These are phyloP conservation scores for Diacronema lutheri DNA, from an alignment of 78 protist genomes.

Conservation along the genomic window DNA sequence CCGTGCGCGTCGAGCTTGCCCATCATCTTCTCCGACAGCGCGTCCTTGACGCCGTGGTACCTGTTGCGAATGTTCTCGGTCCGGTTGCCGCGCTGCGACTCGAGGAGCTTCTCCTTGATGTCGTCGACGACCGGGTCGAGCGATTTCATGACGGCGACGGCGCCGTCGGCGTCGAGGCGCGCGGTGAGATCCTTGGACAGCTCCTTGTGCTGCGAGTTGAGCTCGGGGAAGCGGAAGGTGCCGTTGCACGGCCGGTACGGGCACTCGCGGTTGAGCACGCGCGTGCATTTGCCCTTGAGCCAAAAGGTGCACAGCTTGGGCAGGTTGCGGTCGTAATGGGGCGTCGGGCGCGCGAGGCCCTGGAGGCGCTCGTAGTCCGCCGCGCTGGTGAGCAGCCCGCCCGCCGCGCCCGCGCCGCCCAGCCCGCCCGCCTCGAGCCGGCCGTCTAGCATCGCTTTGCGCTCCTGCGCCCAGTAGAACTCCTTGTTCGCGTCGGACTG, in stretches of 20 bases:
- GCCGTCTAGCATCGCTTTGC: background rate
- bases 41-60: conserved; percentile 29
- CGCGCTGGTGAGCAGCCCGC: no score
- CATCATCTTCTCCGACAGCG: conserved; percentile 10
- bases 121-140: conserved; percentile 20
- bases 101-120: conserved; percentile 32
- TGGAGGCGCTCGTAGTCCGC: background rate
- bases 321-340: conserved; percentile 26
- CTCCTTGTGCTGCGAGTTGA: background rate
- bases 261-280: conserved; percentile 31
- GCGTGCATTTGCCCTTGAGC: conserved; percentile 13
- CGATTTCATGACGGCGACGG: conserved; percentile 24
- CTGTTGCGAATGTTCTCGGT: conserved; percentile 30
- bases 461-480: conserved; percentile 21
- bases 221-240: conserved; percentile 43
- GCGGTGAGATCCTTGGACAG: background rate
- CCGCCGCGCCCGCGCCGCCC: no score
- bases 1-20: background rate
- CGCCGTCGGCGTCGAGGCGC: conserved; percentile 4
- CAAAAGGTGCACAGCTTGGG: conserved; percentile 49
- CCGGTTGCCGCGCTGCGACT: conserved; percentile 21
- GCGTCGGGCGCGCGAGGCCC: conserved; percentile 1
- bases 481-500: conserved; percentile 29
- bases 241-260: conserved; percentile 42
- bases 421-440: background rate